phyloP scores from a whole-genome alignment of 192 early-diverging fungal genomes.

The Lobosporangium transversale region DNA sequence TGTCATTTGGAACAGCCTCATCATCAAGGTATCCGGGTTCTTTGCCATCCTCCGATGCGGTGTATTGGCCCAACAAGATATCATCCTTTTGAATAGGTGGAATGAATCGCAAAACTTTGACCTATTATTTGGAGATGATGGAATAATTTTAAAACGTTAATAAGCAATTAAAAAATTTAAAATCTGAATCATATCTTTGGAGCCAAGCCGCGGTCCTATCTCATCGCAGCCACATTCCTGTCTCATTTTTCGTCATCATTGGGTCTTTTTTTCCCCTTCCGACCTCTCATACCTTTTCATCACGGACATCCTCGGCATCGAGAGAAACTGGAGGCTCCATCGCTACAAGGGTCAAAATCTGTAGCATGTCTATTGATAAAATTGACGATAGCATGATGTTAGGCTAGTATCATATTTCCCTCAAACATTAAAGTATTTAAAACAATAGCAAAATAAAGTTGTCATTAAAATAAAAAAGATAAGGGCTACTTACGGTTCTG shows the following conservation, averaged over 20 bases:
- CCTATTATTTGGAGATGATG: too few species aligned
- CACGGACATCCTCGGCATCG: constrained; percentile 91
- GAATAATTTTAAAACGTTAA: too few species aligned
- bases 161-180: too few species aligned
- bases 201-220: too few species aligned
- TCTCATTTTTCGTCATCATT: constrained; percentile 1
- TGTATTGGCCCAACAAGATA: constrained; percentile 92
- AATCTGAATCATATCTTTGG: too few species aligned
- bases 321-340: constrained; percentile 94
- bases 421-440: too few species aligned
- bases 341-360: constrained; percentile 92
- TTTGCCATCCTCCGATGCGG: constrained; percentile 77
- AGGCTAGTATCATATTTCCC: too few species aligned
- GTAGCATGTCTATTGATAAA: constrained; percentile 83
- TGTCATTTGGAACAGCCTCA: constrained; percentile 83
- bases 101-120: constrained; percentile 83
- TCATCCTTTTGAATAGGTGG: constrained; percentile 82
- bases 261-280: not conserved
- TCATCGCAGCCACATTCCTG: not conserved
- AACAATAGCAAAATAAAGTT: too few species aligned
- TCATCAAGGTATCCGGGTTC: constrained; percentile 96
- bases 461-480: not conserved
- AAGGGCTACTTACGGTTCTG: constrained; percentile 73
- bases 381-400: constrained; percentile 27
- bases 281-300: constrained; percentile 81